Conservation (phyloP, 1,284 basidiomycete species). For the Cryptococcus depauperatus region DNA sequence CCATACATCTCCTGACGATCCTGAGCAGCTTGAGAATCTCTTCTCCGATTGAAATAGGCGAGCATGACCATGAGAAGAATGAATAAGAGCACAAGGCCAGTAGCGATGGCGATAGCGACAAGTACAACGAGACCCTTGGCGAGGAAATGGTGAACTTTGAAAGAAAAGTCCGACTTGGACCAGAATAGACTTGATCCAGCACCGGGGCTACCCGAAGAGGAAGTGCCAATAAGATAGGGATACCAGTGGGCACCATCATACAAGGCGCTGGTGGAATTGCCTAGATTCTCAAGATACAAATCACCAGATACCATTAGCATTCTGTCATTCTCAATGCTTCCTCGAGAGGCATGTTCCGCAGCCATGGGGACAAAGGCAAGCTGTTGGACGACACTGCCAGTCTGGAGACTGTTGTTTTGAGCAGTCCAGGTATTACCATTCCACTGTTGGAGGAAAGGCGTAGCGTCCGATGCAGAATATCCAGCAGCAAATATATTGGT, state of each 20-base stretch:
- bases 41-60: slow-evolving; percentile 50
- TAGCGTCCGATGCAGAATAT: slow-evolving; percentile 55
- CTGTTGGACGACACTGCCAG: slow-evolving; percentile 55
- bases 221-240: slow-evolving; percentile 71
- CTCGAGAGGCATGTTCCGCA: slow-evolving; percentile 54
- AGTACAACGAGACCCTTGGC: slow-evolving; percentile 89
- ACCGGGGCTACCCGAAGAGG: slow-evolving; percentile 61
- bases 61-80: slow-evolving; percentile 84
- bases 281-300: slow-evolving; percentile 59
- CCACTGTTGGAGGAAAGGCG: slow-evolving; percentile 72
- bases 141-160: slow-evolving; percentile 64
- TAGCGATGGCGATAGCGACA: slow-evolving; percentile 92
- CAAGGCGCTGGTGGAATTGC: slow-evolving; percentile 72
- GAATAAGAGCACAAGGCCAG: slow-evolving; percentile 86
- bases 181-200: slow-evolving; percentile 71
- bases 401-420: slow-evolving; percentile 48
- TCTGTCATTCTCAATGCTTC: slow-evolving; percentile 73
- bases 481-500: slow-evolving; percentile 88
- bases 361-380: slow-evolving; percentile 83
- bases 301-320: slow-evolving; percentile 84
- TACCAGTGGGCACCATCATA: slow-evolving; percentile 78
- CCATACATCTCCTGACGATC: slow-evolving; percentile 46
- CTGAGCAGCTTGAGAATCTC: slow-evolving; percentile 44
- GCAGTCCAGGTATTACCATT: slow-evolving; percentile 63
- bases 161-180: slow-evolving; percentile 67